phyloP scores from a whole-genome alignment of 2,329 filamentous ascomycete species.

The Metarhizium album region DNA sequence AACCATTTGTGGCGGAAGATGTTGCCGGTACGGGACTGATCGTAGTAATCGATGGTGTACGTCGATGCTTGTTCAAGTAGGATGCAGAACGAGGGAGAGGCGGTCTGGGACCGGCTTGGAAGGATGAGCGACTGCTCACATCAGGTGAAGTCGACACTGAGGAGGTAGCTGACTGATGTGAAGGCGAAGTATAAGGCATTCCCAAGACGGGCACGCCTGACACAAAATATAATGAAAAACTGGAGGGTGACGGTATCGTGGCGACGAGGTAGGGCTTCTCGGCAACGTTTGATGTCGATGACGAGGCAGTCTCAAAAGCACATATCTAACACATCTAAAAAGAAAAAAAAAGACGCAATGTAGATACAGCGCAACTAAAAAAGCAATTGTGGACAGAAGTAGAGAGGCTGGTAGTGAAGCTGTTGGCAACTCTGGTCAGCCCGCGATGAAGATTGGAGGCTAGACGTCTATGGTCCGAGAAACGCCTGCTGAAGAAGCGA shows the following conservation, averaged over 20 bases:
- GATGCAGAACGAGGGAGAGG: constrained; percentile 53
- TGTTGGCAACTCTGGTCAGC: background rate
- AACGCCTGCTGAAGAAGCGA: background rate
- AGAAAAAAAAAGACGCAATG: background rate
- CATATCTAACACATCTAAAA: constrained; percentile 1
- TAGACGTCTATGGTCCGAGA: background rate
- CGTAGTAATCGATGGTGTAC: constrained; percentile 38
- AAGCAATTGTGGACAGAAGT: background rate
- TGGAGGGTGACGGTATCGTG: background rate
- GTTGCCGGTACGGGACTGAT: constrained; percentile 18
- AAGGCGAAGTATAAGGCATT: constrained; percentile 86
- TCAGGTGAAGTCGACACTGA: constrained; percentile 47
- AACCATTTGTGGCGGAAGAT: constrained; percentile 20
- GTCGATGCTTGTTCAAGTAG: constrained; percentile 53
- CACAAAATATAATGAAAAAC: constrained; percentile 5
- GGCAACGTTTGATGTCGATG: background rate
- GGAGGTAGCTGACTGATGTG: constrained; percentile 51
- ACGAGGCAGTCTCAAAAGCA: background rate
- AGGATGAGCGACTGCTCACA: constrained; percentile 47
- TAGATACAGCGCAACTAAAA: background rate
- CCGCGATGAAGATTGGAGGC: background rate
- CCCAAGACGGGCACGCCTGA: constrained; percentile 22
- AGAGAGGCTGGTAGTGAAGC: background rate
- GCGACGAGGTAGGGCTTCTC: background rate
- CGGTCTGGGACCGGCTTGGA: constrained; percentile 39